Base-by-base conservation (phyloP, 495 filamentous ascomycete genomes). In the Podospora sp. region DNA sequence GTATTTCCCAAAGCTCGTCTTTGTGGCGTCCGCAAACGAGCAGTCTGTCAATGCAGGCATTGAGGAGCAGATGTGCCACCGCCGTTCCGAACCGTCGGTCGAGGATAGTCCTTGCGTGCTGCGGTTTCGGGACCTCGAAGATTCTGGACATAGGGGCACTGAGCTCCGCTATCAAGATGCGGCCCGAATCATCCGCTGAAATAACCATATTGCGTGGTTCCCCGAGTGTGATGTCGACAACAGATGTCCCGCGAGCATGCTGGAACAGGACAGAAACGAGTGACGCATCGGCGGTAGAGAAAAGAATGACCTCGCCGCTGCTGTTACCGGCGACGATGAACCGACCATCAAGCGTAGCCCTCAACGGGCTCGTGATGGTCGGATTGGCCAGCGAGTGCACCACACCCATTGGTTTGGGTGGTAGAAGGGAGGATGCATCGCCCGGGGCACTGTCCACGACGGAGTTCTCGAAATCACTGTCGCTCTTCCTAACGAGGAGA, bases 281-380 rank as follows among this genome's bases (percentile, higher is more conserved):
- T 20, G 8, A 40, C 1, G 63, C 70, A 26, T 74, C 70, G 4
- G 51, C 46, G 11, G 66, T 58, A 0, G 68, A 68, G 26, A 69
- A 72, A 1, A 76, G 61, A 4, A 62, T 66, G 26, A 76, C 70
- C 14, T 69, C 64, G 1, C 74, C 74, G 29, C 58, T 65, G n/a
- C 61, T 72, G 27, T 68, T 72, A 0, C 74, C 74, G 16, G 69
- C 69, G 6, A 76, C 21, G 6, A 72, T 58, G 22, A n/a, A 59
- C 2, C 36, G 14, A 0, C 68, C 68, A 25, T 72, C 66, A 1
- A 49, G n/a, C 6, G 69, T 60, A 12, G 35, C 46, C 0, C 65
- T 62, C 6, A 73, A 36, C 4, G 50, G 50, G n/a, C 62, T 71
- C 0, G 73, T 72, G 46, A 76, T 74, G 6, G 68, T 56, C 8